phyloP scores from a whole-genome alignment of 345 rosid species.

The Nephelium lappaceum region DNA sequence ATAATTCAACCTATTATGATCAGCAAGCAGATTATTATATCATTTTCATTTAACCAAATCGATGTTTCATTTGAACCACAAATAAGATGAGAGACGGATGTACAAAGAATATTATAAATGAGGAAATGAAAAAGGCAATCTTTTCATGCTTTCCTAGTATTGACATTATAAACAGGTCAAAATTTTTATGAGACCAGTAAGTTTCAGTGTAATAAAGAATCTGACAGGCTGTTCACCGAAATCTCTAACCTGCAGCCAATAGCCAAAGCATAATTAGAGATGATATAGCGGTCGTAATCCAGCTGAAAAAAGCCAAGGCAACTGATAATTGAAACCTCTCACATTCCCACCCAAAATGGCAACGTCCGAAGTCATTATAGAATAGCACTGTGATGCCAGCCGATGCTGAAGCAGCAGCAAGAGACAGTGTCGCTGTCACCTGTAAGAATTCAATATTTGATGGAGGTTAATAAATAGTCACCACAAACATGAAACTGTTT shows the following conservation, averaged over 20 bases:
- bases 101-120: neutral
- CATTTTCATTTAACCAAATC: neutral
- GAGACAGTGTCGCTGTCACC: conserved; percentile 69
- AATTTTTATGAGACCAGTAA: conserved; percentile 14
- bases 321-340: conserved; percentile 65
- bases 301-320: conserved; percentile 73
- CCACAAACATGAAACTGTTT: neutral
- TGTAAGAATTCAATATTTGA: conserved; percentile 27
- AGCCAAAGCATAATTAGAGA: conserved; percentile 84
- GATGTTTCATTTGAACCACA: conserved; percentile 7
- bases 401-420: conserved; percentile 75
- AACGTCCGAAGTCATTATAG: conserved; percentile 57
- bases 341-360: conserved; percentile 53
- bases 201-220: neutral
- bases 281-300: conserved; percentile 63
- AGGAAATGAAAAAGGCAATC: neutral
- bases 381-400: conserved; percentile 63
- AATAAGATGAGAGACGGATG: neutral
- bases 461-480: conserved; percentile 4
- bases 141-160: conserved; percentile 18
- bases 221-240: conserved; percentile 6
- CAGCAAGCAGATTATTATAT: neutral
- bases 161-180: conserved; percentile 18
- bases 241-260: conserved; percentile 51
- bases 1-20: neutral